Evolutionary conservation across 148 eudicot species (phyloP).

Genomic region (Gaultheria prostrata): DNA sequence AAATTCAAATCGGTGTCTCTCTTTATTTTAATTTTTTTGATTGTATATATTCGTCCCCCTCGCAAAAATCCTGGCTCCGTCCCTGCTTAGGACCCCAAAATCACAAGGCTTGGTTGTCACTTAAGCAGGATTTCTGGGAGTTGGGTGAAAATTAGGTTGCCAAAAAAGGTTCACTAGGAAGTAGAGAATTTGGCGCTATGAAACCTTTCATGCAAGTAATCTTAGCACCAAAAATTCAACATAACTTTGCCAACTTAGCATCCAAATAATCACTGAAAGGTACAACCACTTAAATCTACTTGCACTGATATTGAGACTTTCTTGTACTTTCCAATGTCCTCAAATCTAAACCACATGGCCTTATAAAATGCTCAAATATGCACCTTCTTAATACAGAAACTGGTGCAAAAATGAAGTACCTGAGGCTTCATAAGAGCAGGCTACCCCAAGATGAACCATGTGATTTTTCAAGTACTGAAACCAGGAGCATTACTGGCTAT

Average conservation of each 20-base stretch:
- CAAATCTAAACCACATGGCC: not conserved
- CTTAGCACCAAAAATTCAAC: not conserved
- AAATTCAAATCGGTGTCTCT: too few species aligned
- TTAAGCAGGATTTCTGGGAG: not conserved
- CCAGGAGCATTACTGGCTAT: not conserved
- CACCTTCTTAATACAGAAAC: not conserved
- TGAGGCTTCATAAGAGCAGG: constrained; percentile 14
- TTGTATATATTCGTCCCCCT: too few species aligned
- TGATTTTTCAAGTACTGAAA: not conserved
- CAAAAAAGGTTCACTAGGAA: not conserved
- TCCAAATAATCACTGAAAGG: constrained; percentile 9
- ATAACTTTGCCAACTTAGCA: not conserved
- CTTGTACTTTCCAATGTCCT: not conserved
- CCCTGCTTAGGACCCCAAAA: not conserved
- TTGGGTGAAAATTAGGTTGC: not conserved
- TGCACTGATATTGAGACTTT: not conserved
- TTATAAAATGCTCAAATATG: not conserved
- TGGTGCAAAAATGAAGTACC: constrained; percentile 9
- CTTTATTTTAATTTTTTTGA: too few species aligned
- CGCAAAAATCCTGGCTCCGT: too few species aligned
- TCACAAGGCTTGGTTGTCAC: not conserved
- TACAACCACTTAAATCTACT: constrained; percentile 14
- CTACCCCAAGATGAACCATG: constrained; percentile 11
- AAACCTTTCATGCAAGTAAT: not conserved
- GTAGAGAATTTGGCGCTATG: not conserved